These are phyloP conservation scores for Daldinia decipiens DNA, from an alignment of 495 filamentous ascomycete species.

Conservation along the genomic window DNA sequence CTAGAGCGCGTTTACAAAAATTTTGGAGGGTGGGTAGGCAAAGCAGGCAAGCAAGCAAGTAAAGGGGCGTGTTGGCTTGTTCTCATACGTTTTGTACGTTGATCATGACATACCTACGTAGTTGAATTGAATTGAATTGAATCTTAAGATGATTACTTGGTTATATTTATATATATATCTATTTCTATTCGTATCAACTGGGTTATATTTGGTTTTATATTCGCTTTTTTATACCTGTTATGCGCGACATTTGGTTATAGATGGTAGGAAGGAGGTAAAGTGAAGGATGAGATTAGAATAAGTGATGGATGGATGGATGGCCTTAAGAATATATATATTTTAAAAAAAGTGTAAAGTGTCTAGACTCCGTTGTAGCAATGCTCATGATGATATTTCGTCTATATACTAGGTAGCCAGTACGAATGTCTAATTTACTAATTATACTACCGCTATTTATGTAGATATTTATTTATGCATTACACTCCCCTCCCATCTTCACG, in stretches of 20 bases:
- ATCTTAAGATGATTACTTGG: slow-evolving; percentile 2
- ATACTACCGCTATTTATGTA: neutral
- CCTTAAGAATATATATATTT: neutral
- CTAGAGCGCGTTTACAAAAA: slow-evolving; percentile 1
- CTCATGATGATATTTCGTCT: neutral
- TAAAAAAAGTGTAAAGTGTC: neutral
- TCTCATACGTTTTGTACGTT: slow-evolving; percentile 1
- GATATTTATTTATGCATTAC: neutral
- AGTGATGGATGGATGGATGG: neutral
- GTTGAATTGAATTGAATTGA: slow-evolving; percentile 4
- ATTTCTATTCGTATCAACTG: too few relatives aligned
- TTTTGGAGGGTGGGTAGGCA: neutral
- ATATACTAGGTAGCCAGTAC: slow-evolving; percentile 3
- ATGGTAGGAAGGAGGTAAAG: neutral
- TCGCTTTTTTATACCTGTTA: neutral
- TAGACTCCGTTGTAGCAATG: neutral
- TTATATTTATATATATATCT: too few relatives aligned
- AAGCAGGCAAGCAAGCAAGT: neutral
- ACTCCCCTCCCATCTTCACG: neutral
- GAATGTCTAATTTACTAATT: slow-evolving; percentile 1
- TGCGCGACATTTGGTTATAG: neutral
- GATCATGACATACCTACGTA: neutral
- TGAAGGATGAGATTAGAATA: neutral
- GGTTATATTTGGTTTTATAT: too few relatives aligned
- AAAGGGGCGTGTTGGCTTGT: neutral